Base-by-base conservation (phyloP, 2,329 filamentous ascomycete species). In the Trichoderma arundinaceum region DNA sequence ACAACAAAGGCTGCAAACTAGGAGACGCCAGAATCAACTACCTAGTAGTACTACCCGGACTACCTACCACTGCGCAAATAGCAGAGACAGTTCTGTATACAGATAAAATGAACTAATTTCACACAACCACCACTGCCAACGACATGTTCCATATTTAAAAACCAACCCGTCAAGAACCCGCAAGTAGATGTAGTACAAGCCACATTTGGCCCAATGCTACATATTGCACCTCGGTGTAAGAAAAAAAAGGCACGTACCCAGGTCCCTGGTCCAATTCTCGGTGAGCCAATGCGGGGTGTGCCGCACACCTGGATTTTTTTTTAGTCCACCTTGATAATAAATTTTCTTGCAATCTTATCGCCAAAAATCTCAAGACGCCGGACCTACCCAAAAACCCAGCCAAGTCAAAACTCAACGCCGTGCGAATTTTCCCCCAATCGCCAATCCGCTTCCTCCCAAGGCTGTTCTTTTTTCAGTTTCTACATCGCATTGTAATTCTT, bases 281-380 rank as follows among this genome's bases (percentile, higher is more conserved):
- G 70, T 73, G 69, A 70, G 68, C n/a, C 59, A 68, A 68, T 73
- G 74, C 74, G 74, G 74, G 74, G 73, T 74, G 57, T 60, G 69
- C 70, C 53, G 67, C 66, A 62, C 66, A 67, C 68, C 44, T 60
- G 22, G 53, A 70, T 68, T 74, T 74, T 74, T 69, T 53, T 46
- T 46, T 64, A 64, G 53, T 64, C 52, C 41, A 57, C 46, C 66
- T 65, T 57, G 39, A 63, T 67, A 71, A 56, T 70, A 75, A 75
- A 75, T 69, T 73, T 75, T 75, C 74, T 69, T 68, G 71, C 71
- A 73, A 74, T 75, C 74, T 76, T 75, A 76, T 76, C 74, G 62
- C 57, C 48, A 33, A 54, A 49, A 59, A 49, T 53, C 44, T 43
- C 38, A 51, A 44, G 41, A 48, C 28, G 7, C 10, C 28, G 28